These are phyloP conservation scores for Lactifluus rugatus DNA, from an alignment of 768 basidiomycete species.

Conservation along the genomic window DNA sequence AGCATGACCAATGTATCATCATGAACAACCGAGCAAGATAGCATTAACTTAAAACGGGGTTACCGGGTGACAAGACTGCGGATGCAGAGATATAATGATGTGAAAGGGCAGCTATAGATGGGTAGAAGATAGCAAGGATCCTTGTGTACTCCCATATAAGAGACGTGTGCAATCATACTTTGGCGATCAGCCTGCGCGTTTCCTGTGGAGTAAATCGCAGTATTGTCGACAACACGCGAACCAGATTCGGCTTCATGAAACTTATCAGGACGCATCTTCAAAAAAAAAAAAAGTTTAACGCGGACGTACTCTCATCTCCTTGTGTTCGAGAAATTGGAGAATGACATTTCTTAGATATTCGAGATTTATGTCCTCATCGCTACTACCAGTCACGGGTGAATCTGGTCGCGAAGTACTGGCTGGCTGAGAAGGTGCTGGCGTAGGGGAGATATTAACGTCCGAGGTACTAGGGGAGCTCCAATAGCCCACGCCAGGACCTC, in stretches of 20 bases:
- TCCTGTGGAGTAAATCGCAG: constrained; percentile 94
- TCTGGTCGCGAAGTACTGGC: constrained; percentile 24
- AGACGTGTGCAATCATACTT: constrained; percentile 40
- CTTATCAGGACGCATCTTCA: constrained; percentile 6
- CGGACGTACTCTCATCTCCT: constrained; percentile 86
- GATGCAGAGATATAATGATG: neutral
- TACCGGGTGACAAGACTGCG: constrained; percentile 1
- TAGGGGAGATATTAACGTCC: constrained; percentile 25
- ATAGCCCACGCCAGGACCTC: constrained; percentile 91
- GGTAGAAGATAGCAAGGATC: neutral
- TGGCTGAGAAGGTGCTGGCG: constrained; percentile 32
- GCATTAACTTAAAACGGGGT: neutral
- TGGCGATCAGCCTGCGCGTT: constrained; percentile 78
- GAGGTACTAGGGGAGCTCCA: constrained; percentile 48
- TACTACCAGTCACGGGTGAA: constrained; percentile 30
- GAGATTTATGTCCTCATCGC: constrained; percentile 88
- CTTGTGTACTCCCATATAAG: neutral
- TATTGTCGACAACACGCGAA: constrained; percentile 86
- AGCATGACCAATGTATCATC: neutral
- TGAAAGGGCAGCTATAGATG: neutral
- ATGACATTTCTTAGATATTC: constrained; percentile 97
- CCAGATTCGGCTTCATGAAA: constrained; percentile 62
- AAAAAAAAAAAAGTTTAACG: neutral
- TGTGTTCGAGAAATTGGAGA: constrained; percentile 94
- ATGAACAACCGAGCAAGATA: neutral